Evolutionary conservation across 176 grass and related monocot species (phyloP).

Genomic region (Rhynchospora breviuscula): DNA sequence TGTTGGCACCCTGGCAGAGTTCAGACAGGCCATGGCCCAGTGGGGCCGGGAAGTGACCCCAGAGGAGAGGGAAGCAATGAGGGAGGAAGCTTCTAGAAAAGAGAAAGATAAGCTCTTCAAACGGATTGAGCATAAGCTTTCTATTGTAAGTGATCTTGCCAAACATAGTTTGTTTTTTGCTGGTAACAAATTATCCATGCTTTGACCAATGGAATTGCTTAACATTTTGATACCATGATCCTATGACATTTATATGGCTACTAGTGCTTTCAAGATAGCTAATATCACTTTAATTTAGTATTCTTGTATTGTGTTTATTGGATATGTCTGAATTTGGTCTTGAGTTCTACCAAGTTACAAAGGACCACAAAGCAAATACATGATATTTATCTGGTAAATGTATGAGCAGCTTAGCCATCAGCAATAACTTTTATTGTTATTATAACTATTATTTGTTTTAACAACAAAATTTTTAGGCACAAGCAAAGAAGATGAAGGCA

Average conservation of each 20-base stretch:
- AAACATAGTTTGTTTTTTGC: not conserved
- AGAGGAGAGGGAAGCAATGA: constrained; percentile 74
- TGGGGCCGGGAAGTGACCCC: constrained; percentile 84
- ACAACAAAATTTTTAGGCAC: constrained; percentile 47
- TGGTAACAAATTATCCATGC: not conserved
- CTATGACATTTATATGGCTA: not conserved
- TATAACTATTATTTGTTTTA: constrained; percentile 10
- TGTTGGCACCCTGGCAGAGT: constrained; percentile 85
- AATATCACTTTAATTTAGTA: not conserved
- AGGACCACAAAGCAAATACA: not conserved
- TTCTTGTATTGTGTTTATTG: not conserved
- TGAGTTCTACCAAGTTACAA: not conserved
- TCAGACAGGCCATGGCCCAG: constrained; percentile 76
- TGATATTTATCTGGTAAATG: not conserved
- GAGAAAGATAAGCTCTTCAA: constrained; percentile 65
- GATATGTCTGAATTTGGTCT: not conserved
- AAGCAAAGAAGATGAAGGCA: constrained; percentile 67
- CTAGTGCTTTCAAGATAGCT: not conserved
- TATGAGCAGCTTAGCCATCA: not conserved
- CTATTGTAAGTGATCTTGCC: constrained; percentile 54
- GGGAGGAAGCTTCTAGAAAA: constrained; percentile 70
- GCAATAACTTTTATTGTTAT: not conserved
- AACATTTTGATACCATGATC: not conserved
- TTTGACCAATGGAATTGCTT: not conserved
- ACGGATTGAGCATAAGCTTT: constrained; percentile 81